Percentiles rank a stretch among this genome's conserved stretches.
Evolutionary conservation across 2,329 filamentous ascomycete species (phyloP).

Genomic region (Exserohilum rostratum): DNA sequence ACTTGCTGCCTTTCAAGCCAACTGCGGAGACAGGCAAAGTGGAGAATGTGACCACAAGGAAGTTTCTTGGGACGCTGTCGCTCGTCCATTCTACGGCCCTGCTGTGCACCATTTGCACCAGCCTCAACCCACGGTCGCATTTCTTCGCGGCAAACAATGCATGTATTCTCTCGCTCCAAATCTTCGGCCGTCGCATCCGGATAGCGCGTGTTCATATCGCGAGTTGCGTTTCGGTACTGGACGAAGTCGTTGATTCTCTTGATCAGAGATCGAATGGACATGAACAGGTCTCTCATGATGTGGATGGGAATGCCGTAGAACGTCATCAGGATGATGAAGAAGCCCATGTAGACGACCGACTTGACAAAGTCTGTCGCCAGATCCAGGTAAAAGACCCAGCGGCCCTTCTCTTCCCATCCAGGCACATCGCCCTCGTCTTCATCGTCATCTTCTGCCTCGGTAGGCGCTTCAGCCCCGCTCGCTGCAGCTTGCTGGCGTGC

Average conservation of each 20-base stretch:
- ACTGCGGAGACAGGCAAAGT: conserved; percentile 91
- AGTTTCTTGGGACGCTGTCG: conserved; percentile 91
- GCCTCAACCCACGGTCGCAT: conserved; percentile 80
- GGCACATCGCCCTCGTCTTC: conserved; percentile 94
- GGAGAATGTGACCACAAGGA: conserved; percentile 92
- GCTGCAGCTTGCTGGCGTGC: conserved; percentile 65
- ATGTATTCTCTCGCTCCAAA: conserved; percentile 84
- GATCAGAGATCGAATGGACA: conserved; percentile 89
- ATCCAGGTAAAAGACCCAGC: conserved; percentile 89
- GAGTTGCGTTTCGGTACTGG: conserved; percentile 86
- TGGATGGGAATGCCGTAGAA: conserved; percentile 97
- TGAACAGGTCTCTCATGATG: conserved; percentile 92
- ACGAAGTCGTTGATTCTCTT: conserved; percentile 88
- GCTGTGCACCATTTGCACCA: conserved; percentile 46
- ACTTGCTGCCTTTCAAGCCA: conserved; percentile 98
- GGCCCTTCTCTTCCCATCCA: conserved; percentile 94
- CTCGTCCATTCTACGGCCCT: conserved; percentile 68
- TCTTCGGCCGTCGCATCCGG: conserved; percentile 90
- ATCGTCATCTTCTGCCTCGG: conserved; percentile 70
- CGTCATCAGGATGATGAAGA: conserved; percentile 89
- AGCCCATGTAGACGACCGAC: conserved; percentile 83
- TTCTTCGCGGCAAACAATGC: conserved; percentile 96
- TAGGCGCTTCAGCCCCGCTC: conserved; percentile 47
- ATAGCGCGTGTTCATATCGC: conserved; percentile 90
- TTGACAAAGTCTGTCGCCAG: conserved; percentile 89